phyloP scores from a whole-genome alignment of 2,329 filamentous ascomycete genomes.

The Periglandula ipomoeae region DNA sequence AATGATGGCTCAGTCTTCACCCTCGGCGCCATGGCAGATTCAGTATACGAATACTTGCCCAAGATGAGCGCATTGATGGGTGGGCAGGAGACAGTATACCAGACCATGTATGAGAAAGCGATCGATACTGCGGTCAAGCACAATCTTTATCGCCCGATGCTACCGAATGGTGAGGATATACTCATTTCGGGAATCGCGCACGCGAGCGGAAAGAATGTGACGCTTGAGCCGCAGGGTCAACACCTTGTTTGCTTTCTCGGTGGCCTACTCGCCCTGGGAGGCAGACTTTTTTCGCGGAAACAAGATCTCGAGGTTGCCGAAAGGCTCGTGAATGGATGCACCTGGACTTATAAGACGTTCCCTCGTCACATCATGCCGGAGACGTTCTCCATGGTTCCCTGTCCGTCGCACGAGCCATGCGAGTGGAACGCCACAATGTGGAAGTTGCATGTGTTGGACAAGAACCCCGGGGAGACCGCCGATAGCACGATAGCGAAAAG shows the following conservation, averaged over 20 bases:
- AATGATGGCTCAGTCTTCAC: conserved; percentile 30
- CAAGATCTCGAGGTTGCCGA: conserved; percentile 53
- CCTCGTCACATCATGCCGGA: conserved; percentile 52
- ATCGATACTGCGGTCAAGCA: conserved; percentile 52
- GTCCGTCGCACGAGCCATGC: conserved; percentile 19
- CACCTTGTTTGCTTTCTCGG: conserved; percentile 45
- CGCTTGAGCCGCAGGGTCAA: conserved; percentile 1
- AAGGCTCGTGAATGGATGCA: conserved; percentile 57
- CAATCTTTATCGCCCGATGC: conserved; percentile 61
- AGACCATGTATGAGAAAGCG: conserved; percentile 51
- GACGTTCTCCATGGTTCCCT: conserved; percentile 32
- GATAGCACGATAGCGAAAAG: conserved; percentile 15
- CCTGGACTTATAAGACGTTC: conserved; percentile 57
- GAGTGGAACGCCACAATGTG: conserved; percentile 27
- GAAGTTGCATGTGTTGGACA: conserved; percentile 18
- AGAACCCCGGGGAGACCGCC: conserved; percentile 10
- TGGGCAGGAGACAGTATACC: conserved; percentile 50
- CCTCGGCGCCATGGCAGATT: conserved; percentile 43
- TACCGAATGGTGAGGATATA: conserved; percentile 50
- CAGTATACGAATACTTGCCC: conserved; percentile 49
- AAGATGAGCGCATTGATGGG: conserved; percentile 57
- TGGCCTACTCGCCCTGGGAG: conserved; percentile 59
- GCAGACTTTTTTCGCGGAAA: conserved; percentile 50
- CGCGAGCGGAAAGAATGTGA: conserved; percentile 30
- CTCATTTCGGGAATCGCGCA: conserved; percentile 43